Percentiles rank a stretch among this genome's conserved stretches.
These are phyloP conservation scores for Calocera cornea DNA, from an alignment of 768 basidiomycete genomes.

Conservation along the genomic window DNA sequence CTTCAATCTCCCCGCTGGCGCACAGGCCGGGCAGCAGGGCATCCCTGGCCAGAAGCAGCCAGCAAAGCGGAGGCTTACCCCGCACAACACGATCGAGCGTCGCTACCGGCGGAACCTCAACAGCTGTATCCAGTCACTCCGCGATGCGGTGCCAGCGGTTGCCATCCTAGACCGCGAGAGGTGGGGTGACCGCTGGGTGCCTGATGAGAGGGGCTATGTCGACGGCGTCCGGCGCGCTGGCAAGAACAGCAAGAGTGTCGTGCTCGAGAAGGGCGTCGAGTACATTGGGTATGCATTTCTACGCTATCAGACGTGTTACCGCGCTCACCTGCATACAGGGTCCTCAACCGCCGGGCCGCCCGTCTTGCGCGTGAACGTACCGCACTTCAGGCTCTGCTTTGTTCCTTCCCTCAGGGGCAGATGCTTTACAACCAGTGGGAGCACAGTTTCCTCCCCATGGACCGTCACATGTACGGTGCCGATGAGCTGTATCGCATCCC, in stretches of 20 bases:
- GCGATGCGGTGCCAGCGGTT: constrained; percentile 69
- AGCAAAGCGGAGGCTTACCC: constrained; percentile 30
- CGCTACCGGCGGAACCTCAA: constrained; percentile 82
- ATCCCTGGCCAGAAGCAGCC: not conserved
- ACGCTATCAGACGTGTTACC: not conserved
- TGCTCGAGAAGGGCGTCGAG: constrained; percentile 79
- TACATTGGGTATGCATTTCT: constrained; percentile 50
- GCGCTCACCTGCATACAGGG: constrained; percentile 28
- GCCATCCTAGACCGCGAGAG: constrained; percentile 54
- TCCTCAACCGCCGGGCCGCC: constrained; percentile 63
- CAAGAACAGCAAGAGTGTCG: constrained; percentile 83
- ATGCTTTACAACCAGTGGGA: constrained; percentile 65
- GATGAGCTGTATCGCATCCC: constrained; percentile 31
- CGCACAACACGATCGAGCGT: constrained; percentile 79
- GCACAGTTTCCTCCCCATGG: constrained; percentile 42
- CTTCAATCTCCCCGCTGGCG: not conserved
- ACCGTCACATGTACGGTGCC: constrained; percentile 47
- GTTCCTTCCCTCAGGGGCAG: constrained; percentile 60
- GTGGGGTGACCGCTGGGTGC: constrained; percentile 8
- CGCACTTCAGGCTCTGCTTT: constrained; percentile 54
- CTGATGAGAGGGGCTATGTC: constrained; percentile 67
- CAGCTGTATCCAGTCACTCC: constrained; percentile 67
- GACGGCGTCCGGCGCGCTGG: constrained; percentile 87
- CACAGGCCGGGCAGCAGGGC: not conserved
- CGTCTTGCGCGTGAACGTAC: constrained; percentile 62